Conservation (phyloP, 345 rosid genomes). For the Dimocarpus longan region DNA sequence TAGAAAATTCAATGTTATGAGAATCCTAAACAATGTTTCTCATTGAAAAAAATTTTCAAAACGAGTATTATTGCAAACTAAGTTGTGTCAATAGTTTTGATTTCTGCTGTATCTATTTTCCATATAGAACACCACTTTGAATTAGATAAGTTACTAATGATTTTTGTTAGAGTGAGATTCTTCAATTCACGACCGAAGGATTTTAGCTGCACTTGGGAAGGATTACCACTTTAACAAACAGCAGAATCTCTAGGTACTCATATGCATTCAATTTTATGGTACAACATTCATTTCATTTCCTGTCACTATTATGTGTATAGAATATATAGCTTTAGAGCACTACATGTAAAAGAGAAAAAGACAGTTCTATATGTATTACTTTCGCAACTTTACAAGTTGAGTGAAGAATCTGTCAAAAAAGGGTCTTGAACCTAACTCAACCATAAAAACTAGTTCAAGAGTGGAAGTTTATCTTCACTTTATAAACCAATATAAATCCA, state of each 20-base stretch:
- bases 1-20: background rate
- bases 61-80: background rate
- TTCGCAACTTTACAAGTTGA: too few species aligned
- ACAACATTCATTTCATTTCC: background rate
- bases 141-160: background rate
- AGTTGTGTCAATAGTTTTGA: background rate
- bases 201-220: background rate
- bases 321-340: too few species aligned
- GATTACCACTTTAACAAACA: slow-evolving; percentile 1
- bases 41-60: background rate
- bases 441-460: too few species aligned
- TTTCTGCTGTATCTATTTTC: background rate
- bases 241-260: background rate
- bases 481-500: too few species aligned
- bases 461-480: too few species aligned
- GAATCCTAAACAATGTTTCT: slow-evolving; percentile 1
- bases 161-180: slow-evolving; percentile 29
- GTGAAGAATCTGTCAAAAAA: too few species aligned
- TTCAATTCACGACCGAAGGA: slow-evolving; percentile 23
- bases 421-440: too few species aligned
- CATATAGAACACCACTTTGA: background rate
- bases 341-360: too few species aligned
- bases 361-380: background rate
- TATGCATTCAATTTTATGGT: background rate
- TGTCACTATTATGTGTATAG: background rate